phyloP scores from a whole-genome alignment of 2,329 filamentous ascomycete genomes.

The Helotiales sp. region DNA sequence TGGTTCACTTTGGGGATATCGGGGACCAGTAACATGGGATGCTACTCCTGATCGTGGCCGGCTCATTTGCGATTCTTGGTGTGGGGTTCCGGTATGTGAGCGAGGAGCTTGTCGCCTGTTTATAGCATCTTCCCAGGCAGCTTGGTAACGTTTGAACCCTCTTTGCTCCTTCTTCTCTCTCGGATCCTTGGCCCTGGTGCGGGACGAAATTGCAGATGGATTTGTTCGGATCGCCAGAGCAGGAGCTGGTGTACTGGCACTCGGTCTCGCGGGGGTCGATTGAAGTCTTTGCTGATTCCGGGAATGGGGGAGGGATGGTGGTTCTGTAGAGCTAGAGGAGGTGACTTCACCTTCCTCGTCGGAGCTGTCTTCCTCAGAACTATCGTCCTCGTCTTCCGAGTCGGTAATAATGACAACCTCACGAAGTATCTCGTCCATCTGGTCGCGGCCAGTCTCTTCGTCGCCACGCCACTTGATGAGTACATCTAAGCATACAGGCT shows the following conservation, averaged over 20 bases:
- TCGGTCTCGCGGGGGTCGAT: neutral
- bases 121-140: conserved; percentile 44
- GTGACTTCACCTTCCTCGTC: conserved; percentile 38
- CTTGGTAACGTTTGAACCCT: conserved; percentile 43
- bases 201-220: conserved; percentile 28
- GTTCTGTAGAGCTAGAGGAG: conserved; percentile 29
- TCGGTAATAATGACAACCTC: conserved; percentile 67
- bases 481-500: conserved; percentile 64
- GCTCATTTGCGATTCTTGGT: neutral
- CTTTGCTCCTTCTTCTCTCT: conserved; percentile 36
- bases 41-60: neutral
- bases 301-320: conserved; percentile 21
- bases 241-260: neutral
- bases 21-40: neutral
- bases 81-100: neutral
- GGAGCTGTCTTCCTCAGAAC: conserved; percentile 23
- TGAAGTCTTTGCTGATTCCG: conserved; percentile 23
- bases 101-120: conserved; percentile 31
- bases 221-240: neutral
- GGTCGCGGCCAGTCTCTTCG: conserved; percentile 70
- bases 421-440: conserved; percentile 68
- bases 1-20: neutral
- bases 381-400: conserved; percentile 41
- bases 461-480: conserved; percentile 76
- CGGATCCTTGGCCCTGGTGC: conserved; percentile 29